Evolutionary conservation across 768 basidiomycete genomes (phyloP), one percentile per base, ranked within the genome.

Genomic region (Lentinula edodes): DNA sequence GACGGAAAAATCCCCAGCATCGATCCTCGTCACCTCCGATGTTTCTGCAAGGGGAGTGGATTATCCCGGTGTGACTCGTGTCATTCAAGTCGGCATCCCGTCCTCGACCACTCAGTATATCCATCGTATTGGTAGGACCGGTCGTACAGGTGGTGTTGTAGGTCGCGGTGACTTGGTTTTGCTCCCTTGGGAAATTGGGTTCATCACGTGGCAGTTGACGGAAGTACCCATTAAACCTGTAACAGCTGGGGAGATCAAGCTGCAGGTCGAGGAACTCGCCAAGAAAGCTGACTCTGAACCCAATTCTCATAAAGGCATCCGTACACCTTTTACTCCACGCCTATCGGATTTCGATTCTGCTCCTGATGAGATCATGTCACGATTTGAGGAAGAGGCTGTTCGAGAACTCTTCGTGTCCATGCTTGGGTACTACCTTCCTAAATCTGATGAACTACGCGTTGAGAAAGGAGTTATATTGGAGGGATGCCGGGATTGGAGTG

Each of bases 21-120:
- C 83, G 2, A 76, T 97, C 35, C 82, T 96, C 56, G 78, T 97
- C 66, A 90, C 87, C 3, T 94, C 93, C 1, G 94, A 96, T 66
- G 87, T 96, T 5, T 94, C 91, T 34, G 92, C 93, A 20, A 84
- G 93, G 61, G 92, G 92, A 15, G 83, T 95, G 50, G 92, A 96
- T 71, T 96, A 95, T 70, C 93, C 93, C 7, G 85, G 83, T 18
- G 90, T 95, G 20, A 92, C 91, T 0, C 86, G 94, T 42, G 90
- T 95, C 63, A 89, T 98, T 65, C 97, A 98, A 71, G 78, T 99
- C 55, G 95, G 96, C 55, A 78, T 90, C 6, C 95, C 96, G 2
- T 70, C 74, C 6, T 78, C 74, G 0, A 73, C 82, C 9, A 89
- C 93, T 20, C 83, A 87, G 65, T 96, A 97, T 70, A 78, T 94